phyloP scores from a whole-genome alignment of 495 filamentous ascomycete species.

The Penicillium soppii region DNA sequence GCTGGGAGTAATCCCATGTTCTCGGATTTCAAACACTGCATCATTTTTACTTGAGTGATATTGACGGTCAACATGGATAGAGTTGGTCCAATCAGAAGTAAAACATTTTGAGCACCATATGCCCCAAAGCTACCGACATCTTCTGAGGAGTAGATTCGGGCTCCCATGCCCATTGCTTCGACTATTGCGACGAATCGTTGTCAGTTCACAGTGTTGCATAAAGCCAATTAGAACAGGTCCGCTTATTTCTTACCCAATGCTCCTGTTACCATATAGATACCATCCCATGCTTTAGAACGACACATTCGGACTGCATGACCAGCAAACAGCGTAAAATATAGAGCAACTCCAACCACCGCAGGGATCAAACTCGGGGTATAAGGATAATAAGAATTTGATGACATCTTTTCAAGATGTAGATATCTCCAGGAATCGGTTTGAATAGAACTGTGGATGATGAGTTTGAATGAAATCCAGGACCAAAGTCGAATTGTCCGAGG shows the following conservation, averaged over 20 bases:
- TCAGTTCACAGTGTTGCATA: constrained; percentile 1
- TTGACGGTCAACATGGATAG: constrained; percentile 16
- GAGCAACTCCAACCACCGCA: constrained; percentile 1
- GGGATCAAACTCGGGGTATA: constrained; percentile 6
- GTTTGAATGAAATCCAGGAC: not conserved
- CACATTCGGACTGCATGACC: constrained; percentile 1
- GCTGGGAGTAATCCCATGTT: not conserved
- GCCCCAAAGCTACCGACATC: constrained; percentile 5
- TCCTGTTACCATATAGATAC: constrained; percentile 3
- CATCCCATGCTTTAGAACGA: constrained; percentile 1
- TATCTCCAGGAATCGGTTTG: not conserved
- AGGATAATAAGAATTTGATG: not conserved
- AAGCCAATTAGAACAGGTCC: not conserved
- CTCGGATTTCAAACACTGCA: not conserved
- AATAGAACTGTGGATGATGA: not conserved
- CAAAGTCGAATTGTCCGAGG: too few species aligned
- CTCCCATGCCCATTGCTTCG: not conserved
- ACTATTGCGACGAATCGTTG: not conserved
- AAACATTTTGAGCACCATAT: constrained; percentile 7
- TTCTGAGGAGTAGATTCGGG: not conserved
- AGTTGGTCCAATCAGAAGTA: constrained; percentile 10
- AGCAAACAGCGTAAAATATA: not conserved
- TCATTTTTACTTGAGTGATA: constrained; percentile 2
- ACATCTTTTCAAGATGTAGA: not conserved
- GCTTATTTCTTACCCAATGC: not conserved